Evolutionary conservation across 2,329 filamentous ascomycete species (phyloP).

Genomic region (Pseudocercospora ulei): DNA sequence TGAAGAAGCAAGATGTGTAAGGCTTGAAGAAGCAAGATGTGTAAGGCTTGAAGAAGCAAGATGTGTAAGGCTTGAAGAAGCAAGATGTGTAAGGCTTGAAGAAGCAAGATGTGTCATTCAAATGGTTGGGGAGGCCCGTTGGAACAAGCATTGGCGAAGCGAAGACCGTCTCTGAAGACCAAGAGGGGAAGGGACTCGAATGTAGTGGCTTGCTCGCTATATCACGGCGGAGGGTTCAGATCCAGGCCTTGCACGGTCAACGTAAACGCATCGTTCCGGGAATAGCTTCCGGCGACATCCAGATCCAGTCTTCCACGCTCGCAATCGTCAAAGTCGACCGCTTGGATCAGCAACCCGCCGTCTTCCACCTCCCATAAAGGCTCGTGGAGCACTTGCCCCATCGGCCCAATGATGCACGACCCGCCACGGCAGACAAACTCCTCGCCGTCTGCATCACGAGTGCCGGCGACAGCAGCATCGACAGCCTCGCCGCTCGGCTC

Average conservation of each 20-base stretch:
- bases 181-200: background rate
- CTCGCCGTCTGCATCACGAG: slow-evolving; percentile 29
- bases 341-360: slow-evolving; percentile 55
- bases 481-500: slow-evolving; percentile 9
- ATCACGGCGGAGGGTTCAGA: slow-evolving; percentile 30
- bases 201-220: background rate
- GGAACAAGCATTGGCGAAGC: slow-evolving; percentile 8
- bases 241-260: slow-evolving; percentile 52
- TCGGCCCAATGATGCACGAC: slow-evolving; percentile 68
- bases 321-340: slow-evolving; percentile 83
- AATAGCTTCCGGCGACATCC: slow-evolving; percentile 78
- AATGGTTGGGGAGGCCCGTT: too few species aligned
- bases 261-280: slow-evolving; percentile 57
- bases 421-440: slow-evolving; percentile 63
- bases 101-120: too few species aligned
- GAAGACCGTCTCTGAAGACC: slow-evolving; percentile 1
- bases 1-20: too few species aligned
- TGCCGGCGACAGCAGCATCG: slow-evolving; percentile 10
- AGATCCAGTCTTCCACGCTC: slow-evolving; percentile 70
- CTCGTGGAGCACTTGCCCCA: slow-evolving; percentile 68
- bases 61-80: too few species aligned
- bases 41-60: too few species aligned
- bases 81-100: too few species aligned
- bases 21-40: too few species aligned
- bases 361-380: slow-evolving; percentile 73